These are phyloP conservation scores for Aspergillus cavernicola DNA, from an alignment of 495 filamentous ascomycete species.

Conservation along the genomic window DNA sequence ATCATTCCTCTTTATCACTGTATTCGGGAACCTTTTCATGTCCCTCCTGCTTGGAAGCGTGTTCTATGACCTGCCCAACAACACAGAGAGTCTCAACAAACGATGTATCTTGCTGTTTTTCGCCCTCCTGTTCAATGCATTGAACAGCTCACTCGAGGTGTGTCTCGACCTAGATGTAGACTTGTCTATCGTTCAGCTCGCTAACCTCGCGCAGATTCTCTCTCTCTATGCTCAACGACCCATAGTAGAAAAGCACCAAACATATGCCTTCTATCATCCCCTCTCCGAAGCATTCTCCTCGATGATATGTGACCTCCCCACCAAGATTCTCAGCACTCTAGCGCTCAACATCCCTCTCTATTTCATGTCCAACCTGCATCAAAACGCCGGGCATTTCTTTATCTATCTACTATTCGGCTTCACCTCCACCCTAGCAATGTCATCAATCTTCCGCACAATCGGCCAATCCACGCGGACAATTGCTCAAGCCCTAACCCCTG, in stretches of 20 bases:
- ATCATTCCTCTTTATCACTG: slow-evolving; percentile 62
- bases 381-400: slow-evolving; percentile 51
- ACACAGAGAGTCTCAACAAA: slow-evolving; percentile 72
- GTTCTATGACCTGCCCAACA: slow-evolving; percentile 70
- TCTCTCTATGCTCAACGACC: slow-evolving; percentile 60
- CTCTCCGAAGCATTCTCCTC: slow-evolving; percentile 60
- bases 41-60: slow-evolving; percentile 81
- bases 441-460: slow-evolving; percentile 59
- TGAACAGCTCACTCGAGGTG: slow-evolving; percentile 22
- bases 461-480: slow-evolving; percentile 61
- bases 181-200: not conserved
- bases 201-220: slow-evolving; percentile 40
- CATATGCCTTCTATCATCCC: slow-evolving; percentile 65
- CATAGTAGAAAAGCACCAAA: slow-evolving; percentile 65
- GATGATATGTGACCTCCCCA: slow-evolving; percentile 58
- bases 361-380: slow-evolving; percentile 55
- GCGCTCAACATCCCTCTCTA: slow-evolving; percentile 59
- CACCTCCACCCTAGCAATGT: slow-evolving; percentile 57
- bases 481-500: slow-evolving; percentile 49
- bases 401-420: slow-evolving; percentile 55
- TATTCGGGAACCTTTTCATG: slow-evolving; percentile 78
- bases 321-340: slow-evolving; percentile 49
- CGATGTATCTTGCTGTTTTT: slow-evolving; percentile 89
- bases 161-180: not conserved
- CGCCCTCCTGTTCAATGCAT: slow-evolving; percentile 39